Percentiles rank a stretch among this genome's conserved stretches.
phyloP scores from a whole-genome alignment of 352 stramenopile species.

The Phytophthora citrophthora region DNA sequence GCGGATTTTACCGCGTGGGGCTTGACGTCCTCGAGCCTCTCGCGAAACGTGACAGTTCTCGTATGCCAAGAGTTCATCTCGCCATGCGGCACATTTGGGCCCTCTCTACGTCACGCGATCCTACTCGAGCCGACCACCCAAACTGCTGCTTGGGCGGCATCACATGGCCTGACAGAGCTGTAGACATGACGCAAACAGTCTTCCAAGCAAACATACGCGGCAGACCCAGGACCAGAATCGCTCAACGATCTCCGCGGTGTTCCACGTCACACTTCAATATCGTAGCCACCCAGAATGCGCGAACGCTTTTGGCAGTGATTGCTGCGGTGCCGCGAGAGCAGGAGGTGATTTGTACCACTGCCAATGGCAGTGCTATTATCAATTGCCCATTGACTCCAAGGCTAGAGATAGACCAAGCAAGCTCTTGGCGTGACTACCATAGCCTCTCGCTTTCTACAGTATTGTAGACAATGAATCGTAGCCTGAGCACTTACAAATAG shows the following conservation, averaged over 20 bases:
- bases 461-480: no score
- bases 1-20: background rate
- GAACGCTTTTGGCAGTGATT: background rate
- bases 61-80: conserved; percentile 9
- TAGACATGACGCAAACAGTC: conserved; percentile 4
- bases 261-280: background rate
- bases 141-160: conserved; percentile 24
- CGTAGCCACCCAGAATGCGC: conserved; percentile 7
- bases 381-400: no score
- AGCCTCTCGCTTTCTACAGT: no score
- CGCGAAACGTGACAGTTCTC: background rate
- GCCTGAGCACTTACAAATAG: no score
- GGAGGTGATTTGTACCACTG: conserved; percentile 1
- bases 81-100: conserved; percentile 9
- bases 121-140: conserved; percentile 1
- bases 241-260: conserved; percentile 6
- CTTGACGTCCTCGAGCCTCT: background rate
- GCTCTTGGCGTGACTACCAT: no score
- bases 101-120: conserved; percentile 3
- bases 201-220: conserved; percentile 28
- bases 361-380: background rate
- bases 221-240: background rate
- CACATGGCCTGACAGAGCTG: background rate
- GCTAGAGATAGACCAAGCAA: no score
- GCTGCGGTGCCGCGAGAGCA: conserved; percentile 7